Percentiles rank a stretch among this genome's conserved stretches.
Conservation (phyloP, 768 basidiomycete species). For the Boletus reticuloceps region DNA sequence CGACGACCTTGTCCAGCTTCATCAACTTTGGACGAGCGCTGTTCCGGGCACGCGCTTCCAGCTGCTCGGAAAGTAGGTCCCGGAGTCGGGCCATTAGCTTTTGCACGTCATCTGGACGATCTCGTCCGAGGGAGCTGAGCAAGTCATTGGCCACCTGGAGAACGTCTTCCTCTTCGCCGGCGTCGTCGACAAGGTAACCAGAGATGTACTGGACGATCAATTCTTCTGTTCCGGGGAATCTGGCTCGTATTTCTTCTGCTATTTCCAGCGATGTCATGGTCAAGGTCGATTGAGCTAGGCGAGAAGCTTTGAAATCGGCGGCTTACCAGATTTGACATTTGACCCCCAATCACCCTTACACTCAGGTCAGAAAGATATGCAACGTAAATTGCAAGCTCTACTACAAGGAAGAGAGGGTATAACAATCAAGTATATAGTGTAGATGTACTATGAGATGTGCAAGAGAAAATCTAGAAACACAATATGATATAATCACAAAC, state of each 20-base stretch:
- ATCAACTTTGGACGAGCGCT: constrained; percentile 63
- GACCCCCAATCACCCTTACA: neutral
- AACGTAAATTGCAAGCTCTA: neutral
- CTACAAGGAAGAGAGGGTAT: constrained; percentile 1
- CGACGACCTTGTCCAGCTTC: constrained; percentile 83
- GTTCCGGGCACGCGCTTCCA: constrained; percentile 55
- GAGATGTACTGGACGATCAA: constrained; percentile 82
- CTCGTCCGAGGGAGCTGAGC: constrained; percentile 73
- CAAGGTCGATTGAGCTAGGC: neutral
- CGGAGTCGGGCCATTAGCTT: constrained; percentile 65
- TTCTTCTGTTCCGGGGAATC: constrained; percentile 78
- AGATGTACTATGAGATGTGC: constrained; percentile 13
- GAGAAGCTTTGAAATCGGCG: neutral
- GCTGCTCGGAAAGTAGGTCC: constrained; percentile 62
- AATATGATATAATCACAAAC: constrained; percentile 20
- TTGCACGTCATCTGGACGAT: constrained; percentile 54
- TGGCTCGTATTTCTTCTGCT: constrained; percentile 70
- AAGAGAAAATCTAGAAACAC: constrained; percentile 21
- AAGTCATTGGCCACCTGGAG: constrained; percentile 73
- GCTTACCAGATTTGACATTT: neutral
- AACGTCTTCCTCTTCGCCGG: constrained; percentile 84
- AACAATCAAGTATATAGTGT: constrained; percentile 18
- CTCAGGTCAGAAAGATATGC: neutral
- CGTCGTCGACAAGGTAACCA: constrained; percentile 88
- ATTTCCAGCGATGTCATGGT: constrained; percentile 71